A percentile compares a stretch with the other conserved stretches of the same genome.
Conservation (phyloP, 345 rosid genomes). For the Acer negundo region DNA sequence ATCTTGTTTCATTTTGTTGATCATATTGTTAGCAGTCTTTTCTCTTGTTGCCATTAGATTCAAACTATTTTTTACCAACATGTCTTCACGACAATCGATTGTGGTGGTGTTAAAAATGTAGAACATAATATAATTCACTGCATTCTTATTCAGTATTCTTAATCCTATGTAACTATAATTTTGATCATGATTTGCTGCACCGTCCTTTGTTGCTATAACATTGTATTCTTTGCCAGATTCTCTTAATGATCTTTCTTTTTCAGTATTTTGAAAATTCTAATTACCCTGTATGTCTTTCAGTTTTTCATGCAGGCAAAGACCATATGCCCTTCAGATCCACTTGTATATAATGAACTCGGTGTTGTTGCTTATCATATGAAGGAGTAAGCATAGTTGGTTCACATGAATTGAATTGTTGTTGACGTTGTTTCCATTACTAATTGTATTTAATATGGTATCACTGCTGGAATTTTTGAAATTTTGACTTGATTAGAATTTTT, state of each 20-base stretch:
- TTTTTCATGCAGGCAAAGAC: constrained; percentile 93
- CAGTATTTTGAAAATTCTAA: constrained; percentile 12
- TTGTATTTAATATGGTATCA: background rate
- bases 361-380: constrained; percentile 96
- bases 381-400: constrained; percentile 59
- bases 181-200: background rate
- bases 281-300: constrained; percentile 37
- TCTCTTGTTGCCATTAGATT: background rate
- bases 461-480: background rate
- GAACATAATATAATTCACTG: background rate
- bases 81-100: background rate
- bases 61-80: background rate
- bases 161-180: background rate
- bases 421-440: background rate
- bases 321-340: constrained; percentile 91
- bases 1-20: background rate
- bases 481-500: background rate
- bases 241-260: background rate
- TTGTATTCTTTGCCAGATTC: background rate
- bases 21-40: background rate
- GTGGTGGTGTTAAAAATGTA: background rate
- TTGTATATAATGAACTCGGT: constrained; percentile 93
- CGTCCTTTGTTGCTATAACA: background rate
- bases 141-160: background rate
- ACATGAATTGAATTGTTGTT: background rate